These are phyloP conservation scores for Penicillium robsamsonii DNA, from an alignment of 495 filamentous ascomycete genomes.

Conservation along the genomic window DNA sequence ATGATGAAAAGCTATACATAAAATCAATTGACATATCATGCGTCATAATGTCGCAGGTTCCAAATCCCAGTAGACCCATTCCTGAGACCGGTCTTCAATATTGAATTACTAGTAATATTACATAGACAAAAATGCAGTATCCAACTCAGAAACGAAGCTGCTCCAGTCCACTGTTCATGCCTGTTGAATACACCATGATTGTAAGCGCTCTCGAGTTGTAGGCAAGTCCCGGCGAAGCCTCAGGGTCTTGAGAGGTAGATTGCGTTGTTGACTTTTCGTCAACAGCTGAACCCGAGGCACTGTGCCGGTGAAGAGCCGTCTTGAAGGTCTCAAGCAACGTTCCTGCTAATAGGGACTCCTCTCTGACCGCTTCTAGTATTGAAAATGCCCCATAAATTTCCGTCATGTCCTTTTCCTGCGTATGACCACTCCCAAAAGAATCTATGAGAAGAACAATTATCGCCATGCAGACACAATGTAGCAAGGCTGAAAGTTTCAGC, in stretches of 20 bases:
- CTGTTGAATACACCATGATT: not conserved
- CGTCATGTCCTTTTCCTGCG: conserved; percentile 13
- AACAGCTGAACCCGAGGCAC: conserved; percentile 11
- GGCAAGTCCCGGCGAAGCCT: not conserved
- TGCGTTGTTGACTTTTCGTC: not conserved
- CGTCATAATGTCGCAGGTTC: conserved; percentile 3
- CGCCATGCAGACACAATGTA: conserved; percentile 39
- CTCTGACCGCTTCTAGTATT: conserved; percentile 36
- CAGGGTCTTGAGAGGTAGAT: not conserved
- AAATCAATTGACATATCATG: not conserved
- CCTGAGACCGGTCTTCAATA: not conserved
- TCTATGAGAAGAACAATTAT: conserved; percentile 39
- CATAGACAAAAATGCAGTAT: conserved; percentile 18
- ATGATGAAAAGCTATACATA: not conserved
- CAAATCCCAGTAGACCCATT: not conserved
- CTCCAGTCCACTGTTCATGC: conserved; percentile 22
- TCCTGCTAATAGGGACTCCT: conserved; percentile 31
- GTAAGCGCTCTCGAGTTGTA: not conserved
- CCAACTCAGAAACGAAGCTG: conserved; percentile 22
- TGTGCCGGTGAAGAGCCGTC: conserved; percentile 30
- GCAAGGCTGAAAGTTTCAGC: conserved; percentile 27
- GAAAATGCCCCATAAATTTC: conserved; percentile 35
- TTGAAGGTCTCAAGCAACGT: conserved; percentile 36
- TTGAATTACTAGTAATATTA: not conserved
- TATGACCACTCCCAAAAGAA: conserved; percentile 23